These are phyloP conservation scores for Blastomyces parvus DNA, from an alignment of 2,329 filamentous ascomycete species.

Conservation along the genomic window DNA sequence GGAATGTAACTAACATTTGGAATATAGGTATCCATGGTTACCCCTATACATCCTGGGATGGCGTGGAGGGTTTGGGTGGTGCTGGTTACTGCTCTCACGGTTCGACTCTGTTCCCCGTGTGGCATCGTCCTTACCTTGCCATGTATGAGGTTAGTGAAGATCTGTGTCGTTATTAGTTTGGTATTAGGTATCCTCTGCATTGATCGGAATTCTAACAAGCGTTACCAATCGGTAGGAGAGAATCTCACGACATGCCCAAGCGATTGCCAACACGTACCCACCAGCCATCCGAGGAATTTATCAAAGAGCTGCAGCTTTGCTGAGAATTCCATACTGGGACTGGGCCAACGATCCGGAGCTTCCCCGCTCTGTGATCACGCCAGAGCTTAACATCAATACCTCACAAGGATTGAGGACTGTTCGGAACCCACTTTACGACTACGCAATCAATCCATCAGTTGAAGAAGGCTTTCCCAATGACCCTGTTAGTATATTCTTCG, in stretches of 20 bases:
- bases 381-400: slow-evolving; percentile 36
- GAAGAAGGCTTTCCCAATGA: slow-evolving; percentile 19
- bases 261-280: slow-evolving; percentile 34
- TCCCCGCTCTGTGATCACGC: slow-evolving; percentile 30
- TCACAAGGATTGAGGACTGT: slow-evolving; percentile 32
- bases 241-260: slow-evolving; percentile 31
- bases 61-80: slow-evolving; percentile 40
- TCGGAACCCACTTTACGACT: slow-evolving; percentile 40
- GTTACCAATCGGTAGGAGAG: slow-evolving; percentile 24
- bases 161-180: not conserved
- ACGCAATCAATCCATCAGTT: slow-evolving; percentile 24
- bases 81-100: slow-evolving; percentile 69
- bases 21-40: slow-evolving; percentile 66
- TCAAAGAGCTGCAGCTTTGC: slow-evolving; percentile 30
- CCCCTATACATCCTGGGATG: slow-evolving; percentile 53
- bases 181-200: not conserved
- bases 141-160: slow-evolving; percentile 44
- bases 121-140: slow-evolving; percentile 73
- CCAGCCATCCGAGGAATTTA: slow-evolving; percentile 43
- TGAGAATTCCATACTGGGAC: slow-evolving; percentile 44
- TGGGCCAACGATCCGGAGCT: slow-evolving; percentile 33
- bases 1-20: not conserved
- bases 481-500: slow-evolving; percentile 9
- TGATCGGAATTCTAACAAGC: not conserved
- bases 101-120: slow-evolving; percentile 65